Evolutionary conservation across 371 early-diverging fungal species (phyloP), one percentile per base, ranked within the genome.

Genomic region (Sanchytrium tribonematis): DNA sequence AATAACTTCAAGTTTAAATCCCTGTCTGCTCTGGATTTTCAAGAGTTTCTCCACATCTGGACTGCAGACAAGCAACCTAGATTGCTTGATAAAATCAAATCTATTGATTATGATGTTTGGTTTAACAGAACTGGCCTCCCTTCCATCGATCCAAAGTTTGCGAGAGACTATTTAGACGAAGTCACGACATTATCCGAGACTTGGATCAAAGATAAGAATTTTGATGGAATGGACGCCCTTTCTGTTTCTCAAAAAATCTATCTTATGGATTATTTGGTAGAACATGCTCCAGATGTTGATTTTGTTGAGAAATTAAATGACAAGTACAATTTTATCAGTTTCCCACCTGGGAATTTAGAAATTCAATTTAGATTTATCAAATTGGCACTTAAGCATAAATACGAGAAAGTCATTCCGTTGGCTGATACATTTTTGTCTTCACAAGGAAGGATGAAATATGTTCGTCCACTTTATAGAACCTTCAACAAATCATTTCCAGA

Each of bases 361-460:
- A 5, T 48, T 5, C 48, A 48, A 22, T 48, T 12, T 22, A 48
- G 48, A 48, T 48, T 48, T 48, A 48, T 48, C 22, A 48, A 48
- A 48, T 48, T 48, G 48, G 5, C 17, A 1, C 0, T 22, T 27
- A 67, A 81, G 75, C 80, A 89, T 29, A 78, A 82, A 69, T 87
- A 89, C 72, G 84, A 87, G 75, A 78, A 81, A 30, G 84, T 90
- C 67, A 86, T 85, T 71, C 84, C 85, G 17, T 75, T 81, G 0
- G 88, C 89, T 0, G 84, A 84, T 12, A 78, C 79, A 28, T 91
- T 97, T 75, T 78, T 93, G 2, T 83, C 83, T 1, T 79, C 83
- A 69, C 90, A 91, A 76, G 97, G 97, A 17, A 81, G 97, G 67
- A 95, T 94, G 96, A 97, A 97, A 78, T 93, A 82, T 75, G 88